These are phyloP conservation scores for Chaetothyriales sp. DNA, from an alignment of 2,329 filamentous ascomycete species.

Conservation along the genomic window DNA sequence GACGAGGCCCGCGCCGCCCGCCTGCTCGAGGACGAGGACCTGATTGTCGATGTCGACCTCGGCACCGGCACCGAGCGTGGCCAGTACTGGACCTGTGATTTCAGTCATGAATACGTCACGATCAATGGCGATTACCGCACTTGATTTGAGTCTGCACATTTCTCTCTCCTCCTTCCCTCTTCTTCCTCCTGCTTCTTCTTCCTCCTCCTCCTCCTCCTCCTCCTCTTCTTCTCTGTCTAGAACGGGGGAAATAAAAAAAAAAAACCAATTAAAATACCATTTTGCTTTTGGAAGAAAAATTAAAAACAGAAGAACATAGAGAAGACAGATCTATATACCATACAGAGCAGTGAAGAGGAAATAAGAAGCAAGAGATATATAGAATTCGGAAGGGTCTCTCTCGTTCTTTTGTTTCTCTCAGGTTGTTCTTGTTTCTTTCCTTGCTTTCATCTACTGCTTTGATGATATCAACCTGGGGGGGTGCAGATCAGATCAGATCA, in stretches of 20 bases:
- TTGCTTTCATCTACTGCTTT: background rate
- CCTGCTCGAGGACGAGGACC: conserved; percentile 46
- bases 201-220: background rate
- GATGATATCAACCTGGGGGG: no score
- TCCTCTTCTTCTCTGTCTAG: background rate
- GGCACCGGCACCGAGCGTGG: conserved; percentile 38
- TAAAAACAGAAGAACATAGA: background rate
- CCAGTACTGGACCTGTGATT: conserved; percentile 52
- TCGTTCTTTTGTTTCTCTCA: no score
- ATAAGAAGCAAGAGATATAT: no score
- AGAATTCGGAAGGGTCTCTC: no score
- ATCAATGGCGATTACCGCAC: conserved; percentile 56
- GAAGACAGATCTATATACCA: background rate
- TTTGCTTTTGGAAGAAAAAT: no score
- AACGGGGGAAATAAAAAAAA: no score
- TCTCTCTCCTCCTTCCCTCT: background rate
- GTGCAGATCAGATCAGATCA: no score
- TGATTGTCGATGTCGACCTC: conserved; percentile 46
- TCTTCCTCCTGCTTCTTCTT: background rate
- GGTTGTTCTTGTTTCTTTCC: no score
- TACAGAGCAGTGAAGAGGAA: background rate
- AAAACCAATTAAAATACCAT: no score
- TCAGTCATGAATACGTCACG: conserved; percentile 54
- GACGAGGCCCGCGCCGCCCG: conserved; percentile 45
- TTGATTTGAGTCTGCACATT: conserved; percentile 21